Evolutionary conservation across 2,329 filamentous ascomycete species (phyloP).

Genomic region (Whalleya microplaca): DNA sequence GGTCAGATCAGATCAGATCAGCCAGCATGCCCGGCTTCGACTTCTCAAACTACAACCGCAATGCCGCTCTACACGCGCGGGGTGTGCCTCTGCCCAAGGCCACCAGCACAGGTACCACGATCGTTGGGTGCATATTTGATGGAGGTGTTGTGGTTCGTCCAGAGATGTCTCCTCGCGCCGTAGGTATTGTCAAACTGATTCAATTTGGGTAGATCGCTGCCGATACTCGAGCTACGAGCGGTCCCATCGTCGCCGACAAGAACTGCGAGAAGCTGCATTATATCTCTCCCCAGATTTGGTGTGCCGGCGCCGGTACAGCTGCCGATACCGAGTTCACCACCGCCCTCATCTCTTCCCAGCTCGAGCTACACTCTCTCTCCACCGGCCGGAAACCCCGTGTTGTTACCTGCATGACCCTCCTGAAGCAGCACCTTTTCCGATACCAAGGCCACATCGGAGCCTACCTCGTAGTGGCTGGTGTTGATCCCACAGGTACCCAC

Average conservation of each 20-base stretch:
- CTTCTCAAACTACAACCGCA: slow-evolving; percentile 99
- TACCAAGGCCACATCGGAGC: slow-evolving; percentile 98
- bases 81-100: slow-evolving; percentile 96
- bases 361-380: slow-evolving; percentile 95
- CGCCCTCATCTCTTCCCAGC: slow-evolving; percentile 95
- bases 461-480: slow-evolving; percentile 95
- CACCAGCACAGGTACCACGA: slow-evolving; percentile 97
- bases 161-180: background rate
- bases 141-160: slow-evolving; percentile 86
- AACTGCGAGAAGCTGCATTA: slow-evolving; percentile 99
- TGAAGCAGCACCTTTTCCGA: slow-evolving; percentile 99
- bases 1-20: too few species aligned
- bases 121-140: slow-evolving; percentile 95
- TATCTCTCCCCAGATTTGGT: slow-evolving; percentile 99
- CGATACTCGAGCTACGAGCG: slow-evolving; percentile 95
- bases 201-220: slow-evolving; percentile 74
- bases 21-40: slow-evolving; percentile 92
- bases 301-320: slow-evolving; percentile 94
- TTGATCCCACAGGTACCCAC: slow-evolving; percentile 92
- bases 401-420: slow-evolving; percentile 98
- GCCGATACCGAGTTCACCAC: slow-evolving; percentile 99
- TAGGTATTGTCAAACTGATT: slow-evolving; percentile 16
- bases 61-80: slow-evolving; percentile 90
- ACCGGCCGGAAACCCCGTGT: slow-evolving; percentile 96
- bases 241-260: slow-evolving; percentile 99